A percentile compares a stretch with the other conserved stretches of the same genome.
Evolutionary conservation across 495 filamentous ascomycete species (phyloP).

Genomic region (Neohortaea acidophila): DNA sequence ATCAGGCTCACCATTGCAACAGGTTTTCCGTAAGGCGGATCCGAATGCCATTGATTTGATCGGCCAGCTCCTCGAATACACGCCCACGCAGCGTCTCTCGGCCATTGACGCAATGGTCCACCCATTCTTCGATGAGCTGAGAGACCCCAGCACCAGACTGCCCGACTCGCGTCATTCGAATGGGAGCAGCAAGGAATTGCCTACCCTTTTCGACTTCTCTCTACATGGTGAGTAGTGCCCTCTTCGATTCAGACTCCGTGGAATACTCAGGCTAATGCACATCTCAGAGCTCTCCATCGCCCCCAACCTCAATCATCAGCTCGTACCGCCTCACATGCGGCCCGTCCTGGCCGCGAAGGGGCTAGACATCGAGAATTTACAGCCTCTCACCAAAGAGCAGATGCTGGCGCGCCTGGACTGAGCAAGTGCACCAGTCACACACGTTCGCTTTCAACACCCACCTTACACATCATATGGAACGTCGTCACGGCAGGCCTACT

Average conservation of each 20-base stretch:
- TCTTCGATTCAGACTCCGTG: too few species aligned
- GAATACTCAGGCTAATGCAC: constrained; percentile 7
- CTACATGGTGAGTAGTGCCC: constrained; percentile 59
- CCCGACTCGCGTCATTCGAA: constrained; percentile 86
- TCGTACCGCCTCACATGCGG: constrained; percentile 73
- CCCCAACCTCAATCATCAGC: constrained; percentile 66
- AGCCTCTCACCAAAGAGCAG: constrained; percentile 74
- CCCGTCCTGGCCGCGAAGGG: constrained; percentile 57
- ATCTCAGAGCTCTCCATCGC: constrained; percentile 84
- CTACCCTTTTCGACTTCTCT: constrained; percentile 81
- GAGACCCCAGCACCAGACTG: constrained; percentile 71
- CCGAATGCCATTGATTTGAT: constrained; percentile 89
- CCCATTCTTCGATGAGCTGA: constrained; percentile 93
- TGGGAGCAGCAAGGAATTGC: constrained; percentile 61
- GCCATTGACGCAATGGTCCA: constrained; percentile 96
- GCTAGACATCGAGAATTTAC: constrained; percentile 87
- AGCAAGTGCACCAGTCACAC: too few species aligned
- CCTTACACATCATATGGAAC: too few species aligned
- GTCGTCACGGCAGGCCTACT: too few species aligned
- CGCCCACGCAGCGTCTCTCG: constrained; percentile 83
- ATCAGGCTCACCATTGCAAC: constrained; percentile 2
- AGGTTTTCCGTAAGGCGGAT: constrained; percentile 93
- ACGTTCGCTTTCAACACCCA: too few species aligned
- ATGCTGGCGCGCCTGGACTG: constrained; percentile 98
- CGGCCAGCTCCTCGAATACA: constrained; percentile 86